Evolutionary conservation across 2,329 filamentous ascomycete species (phyloP), one percentile per base, ranked within the genome.

Genomic region (Tolypocladium cylindrosporum): DNA sequence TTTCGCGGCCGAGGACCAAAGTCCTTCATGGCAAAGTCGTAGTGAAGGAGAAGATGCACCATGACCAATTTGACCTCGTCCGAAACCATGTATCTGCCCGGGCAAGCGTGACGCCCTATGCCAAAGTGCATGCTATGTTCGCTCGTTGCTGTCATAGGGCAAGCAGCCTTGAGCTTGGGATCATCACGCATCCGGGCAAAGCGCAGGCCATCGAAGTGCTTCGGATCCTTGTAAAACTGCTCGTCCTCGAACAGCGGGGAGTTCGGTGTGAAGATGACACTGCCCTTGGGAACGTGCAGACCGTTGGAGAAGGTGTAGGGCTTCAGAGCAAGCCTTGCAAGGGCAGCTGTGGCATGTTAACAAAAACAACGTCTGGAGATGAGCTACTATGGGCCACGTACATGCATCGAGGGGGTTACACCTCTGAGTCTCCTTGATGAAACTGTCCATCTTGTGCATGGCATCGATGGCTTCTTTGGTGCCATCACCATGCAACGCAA

Each of bases 391-490:
- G 40, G 16, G 8, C 2, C 1, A 42, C 58, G 14, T 59, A 62
- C 60, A 56, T 55, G 59, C 59, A 19, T 62, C 61, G 7, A 62
- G 61, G 8, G 59, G 59, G 48, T 61, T 62, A 16, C 39, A 57
- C 27, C 61, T 53, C 41, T 62, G 61, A n/a, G 59, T 62, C 34
- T 62, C 61, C 41, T 62, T 62, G 56, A 62, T 62, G 48, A 62
- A 61, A 40, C 61, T 62, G 27, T 62, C 61, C n/a, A 62, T 45
- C 53, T 61, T 61, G 48, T 58, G 21, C 57, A 62, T 58, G 45
- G 43, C 39, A 27, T 60, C 58, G 1, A 62, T 27, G 14, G 55
- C 58, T 19, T 37, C 24, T 39, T 60, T 61, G 3, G 58, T 60
- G 3, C 56, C 58, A 13, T 59, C 19, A n/a, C 61, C 61, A 43